Base-by-base conservation (phyloP, 345 rosid species). In the Gossypium turneri region DNA sequence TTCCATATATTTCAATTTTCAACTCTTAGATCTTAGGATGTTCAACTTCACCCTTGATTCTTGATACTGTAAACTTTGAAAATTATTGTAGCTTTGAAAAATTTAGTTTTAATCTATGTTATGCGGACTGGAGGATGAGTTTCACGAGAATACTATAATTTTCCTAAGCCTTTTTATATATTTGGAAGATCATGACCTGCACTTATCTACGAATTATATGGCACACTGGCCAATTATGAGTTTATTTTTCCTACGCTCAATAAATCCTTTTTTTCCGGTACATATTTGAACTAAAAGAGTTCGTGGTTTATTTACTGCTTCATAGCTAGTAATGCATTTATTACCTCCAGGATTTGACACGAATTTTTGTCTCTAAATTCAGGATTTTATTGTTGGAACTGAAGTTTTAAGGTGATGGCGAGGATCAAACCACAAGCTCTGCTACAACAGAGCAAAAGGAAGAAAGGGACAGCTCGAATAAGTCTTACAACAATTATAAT, bases 371-470 rank as follows among this genome's bases (percentile, higher is more conserved):
- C 67, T 16, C 12, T 38, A 24, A 16, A 45, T 44, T 43, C 72
- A 56, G 59, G 47, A 27, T 16, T 43, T 29, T 29, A 17, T 44
- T 11, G 71, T 57, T 63, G 81, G 75, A 76, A 78, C 79, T 79
- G 76, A 79, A 74, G 66, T 19, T 19, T 34, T 75, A 68, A 78
- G 44, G 27, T 63, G 71, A 88, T 89, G 97, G 94, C 83, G 75
- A 89, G 91, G 86, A 91, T 91, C 75, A 91, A 91, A 52, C 97
- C 97, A 38, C 92, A 88, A 76, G 94, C 94, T 43, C 78, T 91
- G 60, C 67, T 91, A 71, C 84, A 79, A 64, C 92, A 89, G 82
- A 91, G 97, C 86, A 91, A 91, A 77, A 88, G 85, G 87, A 91
- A 89, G 88, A 89, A 88, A 67, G 89, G 80, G 50, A 89, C 94